Base-by-base conservation (phyloP, 441 rosid species). In the Lagerstroemia fauriei region DNA sequence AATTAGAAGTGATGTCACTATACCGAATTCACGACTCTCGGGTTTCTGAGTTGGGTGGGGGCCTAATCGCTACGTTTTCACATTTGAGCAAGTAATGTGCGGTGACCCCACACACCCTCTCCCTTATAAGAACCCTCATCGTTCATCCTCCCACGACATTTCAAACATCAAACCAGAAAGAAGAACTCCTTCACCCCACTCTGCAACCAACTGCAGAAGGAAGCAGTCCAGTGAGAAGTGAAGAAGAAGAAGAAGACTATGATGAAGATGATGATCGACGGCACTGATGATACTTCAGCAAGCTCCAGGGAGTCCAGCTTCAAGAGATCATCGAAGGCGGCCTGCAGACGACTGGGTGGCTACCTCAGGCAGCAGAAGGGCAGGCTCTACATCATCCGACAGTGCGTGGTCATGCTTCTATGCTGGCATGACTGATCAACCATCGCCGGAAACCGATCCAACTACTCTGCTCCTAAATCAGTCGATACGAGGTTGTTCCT, bases 321-420 rank as follows among this genome's bases (percentile, higher is more conserved):
- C 38, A 73, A 73, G 56, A 80, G 44, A 74, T 72, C 77, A 50
- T 48, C 56, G 1, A 79, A 69, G 78, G 44, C 77, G 11, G 31
- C 76, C 7, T 34, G 82, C 41, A 34, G 77, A 70, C 53, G 72
- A 29, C 83, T 80, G 29, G 57, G 78, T 46, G 83, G 83, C n/a
- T 80, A 73, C 65, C 27, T 80, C 12, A 80, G 48, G 75, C 68
- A 80, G 75, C 83, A 80, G 17, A 80, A 73, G 34, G 83, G 78
- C 51, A 80, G 83, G 72, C 78, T 80, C 59, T 80, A 80, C 78
- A 80, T 80, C 22, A 80, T 80, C 78, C 57, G 71, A 25, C 34
- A 72, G 41, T 80, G 83, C 68, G 78, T 80, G 24, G 83, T 80
- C 78, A 80, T 80, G 77, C 78, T 80, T 27, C 66, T 80, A 18